Conservation (phyloP, 805 yeast genomes). For the Yamadazyma endophytica region DNA sequence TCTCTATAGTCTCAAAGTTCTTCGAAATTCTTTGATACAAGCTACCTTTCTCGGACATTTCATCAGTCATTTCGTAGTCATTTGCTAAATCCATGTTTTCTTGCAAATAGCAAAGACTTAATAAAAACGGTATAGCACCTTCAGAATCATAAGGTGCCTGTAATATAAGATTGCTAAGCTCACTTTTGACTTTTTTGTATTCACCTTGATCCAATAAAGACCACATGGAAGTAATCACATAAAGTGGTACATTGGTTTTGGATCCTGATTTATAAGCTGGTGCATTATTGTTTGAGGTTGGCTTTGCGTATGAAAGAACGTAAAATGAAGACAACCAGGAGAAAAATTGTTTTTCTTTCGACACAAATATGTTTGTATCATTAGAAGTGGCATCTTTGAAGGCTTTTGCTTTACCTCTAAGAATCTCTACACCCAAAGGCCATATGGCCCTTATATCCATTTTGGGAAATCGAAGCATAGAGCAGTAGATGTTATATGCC, state of each 20-base stretch:
- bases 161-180: conserved; percentile 32
- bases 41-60: conserved; percentile 5
- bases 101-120: conserved; percentile 24
- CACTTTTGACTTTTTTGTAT: conserved; percentile 27
- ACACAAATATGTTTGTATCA: conserved; percentile 1
- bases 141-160: conserved; percentile 41
- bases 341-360: conserved; percentile 24
- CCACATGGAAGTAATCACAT: conserved; percentile 41
- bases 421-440: conserved; percentile 60
- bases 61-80: conserved; percentile 5
- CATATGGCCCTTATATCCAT: conserved; percentile 57
- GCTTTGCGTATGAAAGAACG: conserved; percentile 10
- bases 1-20: conserved; percentile 9
- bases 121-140: conserved; percentile 36
- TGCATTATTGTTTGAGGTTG: conserved; percentile 16
- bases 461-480: conserved; percentile 44
- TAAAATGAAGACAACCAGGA: conserved; percentile 33
- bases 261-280: conserved; percentile 41
- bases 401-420: conserved; percentile 17
- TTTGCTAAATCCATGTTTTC: conserved; percentile 19
- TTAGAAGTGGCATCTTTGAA: conserved; percentile 3
- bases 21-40: conserved; percentile 7
- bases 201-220: conserved; percentile 32
- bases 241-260: conserved; percentile 36
- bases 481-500: conserved; percentile 50